phyloP scores from a whole-genome alignment of 139 green algal species.

The Coelastrella sp. region DNA sequence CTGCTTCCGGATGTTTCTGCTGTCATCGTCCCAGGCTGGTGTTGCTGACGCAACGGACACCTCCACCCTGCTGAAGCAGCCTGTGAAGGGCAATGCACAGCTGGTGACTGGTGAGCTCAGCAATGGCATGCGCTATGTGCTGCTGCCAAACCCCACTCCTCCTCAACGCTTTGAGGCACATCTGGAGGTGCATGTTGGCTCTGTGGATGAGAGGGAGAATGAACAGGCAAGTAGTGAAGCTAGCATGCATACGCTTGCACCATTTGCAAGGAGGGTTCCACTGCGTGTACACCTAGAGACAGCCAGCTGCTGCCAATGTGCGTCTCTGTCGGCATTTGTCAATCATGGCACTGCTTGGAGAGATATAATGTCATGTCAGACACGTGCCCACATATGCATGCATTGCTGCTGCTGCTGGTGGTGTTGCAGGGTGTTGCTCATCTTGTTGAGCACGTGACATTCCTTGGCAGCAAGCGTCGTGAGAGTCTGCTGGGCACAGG shows the following conservation, averaged over 20 bases:
- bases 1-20: not conserved
- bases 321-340: no score
- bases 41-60: constrained; percentile 7
- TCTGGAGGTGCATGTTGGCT: constrained; percentile 90
- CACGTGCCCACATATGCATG: not conserved
- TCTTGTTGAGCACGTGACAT: constrained; percentile 99
- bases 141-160: constrained; percentile 95
- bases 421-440: constrained; percentile 91
- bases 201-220: constrained; percentile 84
- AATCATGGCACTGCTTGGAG: not conserved
- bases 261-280: not conserved
- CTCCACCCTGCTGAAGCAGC: not conserved
- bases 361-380: not conserved
- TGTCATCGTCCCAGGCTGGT: not conserved
- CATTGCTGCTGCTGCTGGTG: not conserved
- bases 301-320: no score
- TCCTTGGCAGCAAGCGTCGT: constrained; percentile 92
- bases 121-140: constrained; percentile 95
- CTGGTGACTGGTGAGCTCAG: constrained; percentile 76
- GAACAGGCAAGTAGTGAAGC: constrained; percentile 70
- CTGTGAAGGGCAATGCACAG: constrained; percentile 63
- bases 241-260: not conserved
- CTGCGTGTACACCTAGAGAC: not conserved
- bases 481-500: constrained; percentile 91
- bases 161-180: constrained; percentile 95